A percentile compares a stretch with the other conserved stretches of the same genome.
Evolutionary conservation across 1,284 basidiomycete genomes (phyloP).

Genomic region (Cryptococcus amylolentus): DNA sequence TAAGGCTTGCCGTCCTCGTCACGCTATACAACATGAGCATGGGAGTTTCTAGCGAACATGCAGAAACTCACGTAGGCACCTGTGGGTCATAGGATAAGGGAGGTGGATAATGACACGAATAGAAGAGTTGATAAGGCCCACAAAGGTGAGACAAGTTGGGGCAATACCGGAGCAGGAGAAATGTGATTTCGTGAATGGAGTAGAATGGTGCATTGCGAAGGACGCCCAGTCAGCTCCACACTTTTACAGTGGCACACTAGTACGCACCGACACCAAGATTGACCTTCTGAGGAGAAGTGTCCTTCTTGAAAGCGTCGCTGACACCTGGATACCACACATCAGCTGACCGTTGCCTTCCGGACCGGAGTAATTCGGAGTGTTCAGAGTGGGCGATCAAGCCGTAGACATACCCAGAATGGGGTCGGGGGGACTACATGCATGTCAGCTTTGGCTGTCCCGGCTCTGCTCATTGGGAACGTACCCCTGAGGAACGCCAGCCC

Average conservation of each 20-base stretch:
- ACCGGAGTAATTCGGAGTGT: not conserved
- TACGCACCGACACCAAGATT: constrained; percentile 84
- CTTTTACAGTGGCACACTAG: not conserved
- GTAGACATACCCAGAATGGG: constrained; percentile 30
- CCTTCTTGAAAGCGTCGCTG: constrained; percentile 61
- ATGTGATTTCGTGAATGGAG: not conserved
- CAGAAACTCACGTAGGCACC: constrained; percentile 35
- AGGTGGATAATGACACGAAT: not conserved
- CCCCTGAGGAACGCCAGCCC: constrained; percentile 31
- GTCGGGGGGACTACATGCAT: constrained; percentile 23
- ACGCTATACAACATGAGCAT: constrained; percentile 60
- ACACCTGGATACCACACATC: constrained; percentile 21
- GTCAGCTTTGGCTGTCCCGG: not conserved
- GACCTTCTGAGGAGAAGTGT: constrained; percentile 83
- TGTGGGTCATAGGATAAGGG: constrained; percentile 6
- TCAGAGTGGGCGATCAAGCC: not conserved
- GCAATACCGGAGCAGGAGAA: not conserved
- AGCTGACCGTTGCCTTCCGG: not conserved
- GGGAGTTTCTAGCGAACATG: not conserved
- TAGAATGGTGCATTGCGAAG: not conserved
- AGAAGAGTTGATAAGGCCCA: not conserved
- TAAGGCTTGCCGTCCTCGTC: constrained; percentile 95
- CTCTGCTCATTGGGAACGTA: constrained; percentile 8
- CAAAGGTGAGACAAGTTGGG: not conserved
- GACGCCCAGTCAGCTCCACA: not conserved